Percentiles rank a stretch among this genome's conserved stretches.
Conservation (phyloP, 192 early-diverging fungal genomes). For the Umbelopsis sp. region DNA sequence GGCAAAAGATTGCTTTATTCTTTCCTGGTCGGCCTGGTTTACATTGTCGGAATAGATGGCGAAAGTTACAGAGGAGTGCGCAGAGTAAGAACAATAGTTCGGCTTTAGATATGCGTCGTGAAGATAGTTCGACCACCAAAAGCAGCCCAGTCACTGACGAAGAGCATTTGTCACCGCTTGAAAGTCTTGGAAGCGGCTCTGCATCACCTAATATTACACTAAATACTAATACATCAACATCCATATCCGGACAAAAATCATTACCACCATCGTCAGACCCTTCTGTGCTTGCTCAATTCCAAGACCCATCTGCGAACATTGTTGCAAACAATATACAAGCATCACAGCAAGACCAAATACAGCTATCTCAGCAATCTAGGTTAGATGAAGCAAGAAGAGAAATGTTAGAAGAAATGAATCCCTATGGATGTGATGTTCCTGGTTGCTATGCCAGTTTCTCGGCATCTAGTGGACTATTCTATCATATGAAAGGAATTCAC, state of each 20-base stretch:
- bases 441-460: constrained; percentile 31
- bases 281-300: constrained; percentile 31
- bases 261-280: constrained; percentile 19
- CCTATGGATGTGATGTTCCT: constrained; percentile 42
- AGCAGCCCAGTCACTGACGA: background rate
- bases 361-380: background rate
- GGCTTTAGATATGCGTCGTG: background rate
- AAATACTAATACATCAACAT: background rate
- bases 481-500: constrained; percentile 43
- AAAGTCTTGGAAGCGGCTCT: background rate
- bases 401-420: constrained; percentile 19
- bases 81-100: constrained; percentile 25
- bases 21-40: constrained; percentile 76
- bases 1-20: constrained; percentile 76
- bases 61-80: constrained; percentile 65
- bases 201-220: background rate
- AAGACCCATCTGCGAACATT: background rate
- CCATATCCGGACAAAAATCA: background rate
- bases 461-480: constrained; percentile 39
- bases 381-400: constrained; percentile 24
- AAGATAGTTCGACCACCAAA: background rate
- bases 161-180: background rate
- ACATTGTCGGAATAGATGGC: constrained; percentile 82
- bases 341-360: background rate
- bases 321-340: background rate